A percentile compares a stretch with the other conserved stretches of the same genome.
Conservation (phyloP, 163 green algal species). For the Coccomyxa subellipsoidea region DNA sequence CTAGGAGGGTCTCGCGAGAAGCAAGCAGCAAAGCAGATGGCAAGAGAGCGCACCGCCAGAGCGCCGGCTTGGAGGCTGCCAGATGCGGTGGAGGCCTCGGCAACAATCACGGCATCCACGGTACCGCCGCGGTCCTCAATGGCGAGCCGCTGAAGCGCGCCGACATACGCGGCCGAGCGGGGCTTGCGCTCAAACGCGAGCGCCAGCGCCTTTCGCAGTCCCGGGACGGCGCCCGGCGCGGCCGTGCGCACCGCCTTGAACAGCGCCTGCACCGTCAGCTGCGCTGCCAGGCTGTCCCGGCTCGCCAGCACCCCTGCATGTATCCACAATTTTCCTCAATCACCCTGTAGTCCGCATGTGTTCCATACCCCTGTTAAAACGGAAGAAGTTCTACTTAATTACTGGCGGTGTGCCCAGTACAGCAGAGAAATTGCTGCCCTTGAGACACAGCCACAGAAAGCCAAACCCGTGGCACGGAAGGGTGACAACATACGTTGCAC, state of each 20-base stretch:
- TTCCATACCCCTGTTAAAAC: no score
- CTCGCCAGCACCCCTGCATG: conserved; percentile 16
- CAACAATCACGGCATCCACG: background rate
- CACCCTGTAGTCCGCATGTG: no score
- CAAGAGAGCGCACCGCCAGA: conserved; percentile 5
- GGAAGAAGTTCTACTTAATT: no score
- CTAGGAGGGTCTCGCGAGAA: no score
- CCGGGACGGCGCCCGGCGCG: background rate
- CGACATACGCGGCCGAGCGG: conserved; percentile 13
- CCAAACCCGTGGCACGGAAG: background rate
- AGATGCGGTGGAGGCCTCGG: conserved; percentile 8
- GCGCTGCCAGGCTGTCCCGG: conserved; percentile 8
- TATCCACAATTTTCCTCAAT: no score
- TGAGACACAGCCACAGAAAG: background rate
- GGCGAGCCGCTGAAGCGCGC: conserved; percentile 24
- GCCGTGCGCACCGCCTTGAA: background rate
- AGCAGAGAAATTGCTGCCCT: background rate
- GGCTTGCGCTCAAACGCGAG: conserved; percentile 16
- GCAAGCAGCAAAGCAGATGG: no score
- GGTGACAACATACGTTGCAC: no score
- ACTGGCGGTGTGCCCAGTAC: no score
- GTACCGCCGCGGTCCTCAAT: conserved; percentile 15
- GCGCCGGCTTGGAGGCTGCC: conserved; percentile 20
- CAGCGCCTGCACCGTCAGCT: conserved; percentile 4
- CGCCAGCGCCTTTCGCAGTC: conserved; percentile 11